phyloP scores from a whole-genome alignment of 2,329 filamentous ascomycete genomes.

The Didymellaceae sp. region DNA sequence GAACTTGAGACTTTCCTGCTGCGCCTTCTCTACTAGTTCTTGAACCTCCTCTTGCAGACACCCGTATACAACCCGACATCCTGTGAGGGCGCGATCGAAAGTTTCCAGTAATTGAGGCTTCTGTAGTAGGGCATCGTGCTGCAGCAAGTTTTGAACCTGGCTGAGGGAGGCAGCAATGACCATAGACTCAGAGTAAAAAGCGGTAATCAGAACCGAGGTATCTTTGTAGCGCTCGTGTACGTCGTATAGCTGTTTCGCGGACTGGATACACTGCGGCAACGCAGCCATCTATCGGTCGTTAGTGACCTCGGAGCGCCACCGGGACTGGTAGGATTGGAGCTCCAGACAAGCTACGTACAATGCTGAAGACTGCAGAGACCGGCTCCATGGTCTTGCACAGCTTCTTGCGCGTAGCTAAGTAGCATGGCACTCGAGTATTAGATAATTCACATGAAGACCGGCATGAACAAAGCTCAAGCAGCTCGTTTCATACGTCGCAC shows the following conservation, averaged over 20 bases:
- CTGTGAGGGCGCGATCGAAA: constrained; percentile 42
- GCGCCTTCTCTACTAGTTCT: constrained; percentile 28
- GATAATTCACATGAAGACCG: constrained; percentile 4
- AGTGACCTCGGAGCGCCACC: neutral
- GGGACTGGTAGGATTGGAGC: neutral
- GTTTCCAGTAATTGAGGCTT: constrained; percentile 41
- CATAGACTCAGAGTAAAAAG: constrained; percentile 45
- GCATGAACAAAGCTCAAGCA: neutral
- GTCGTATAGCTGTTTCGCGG: constrained; percentile 40
- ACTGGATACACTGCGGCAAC: constrained; percentile 36
- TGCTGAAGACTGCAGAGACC: constrained; percentile 13
- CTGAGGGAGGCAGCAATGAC: constrained; percentile 42
- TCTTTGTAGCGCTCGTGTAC: constrained; percentile 40
- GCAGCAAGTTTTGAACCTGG: constrained; percentile 40
- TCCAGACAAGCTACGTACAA: constrained; percentile 5
- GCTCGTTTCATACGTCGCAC: constrained; percentile 9
- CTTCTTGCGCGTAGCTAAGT: constrained; percentile 3
- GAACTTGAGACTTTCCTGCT: constrained; percentile 30
- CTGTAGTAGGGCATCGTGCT: constrained; percentile 34
- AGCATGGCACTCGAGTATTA: neutral
- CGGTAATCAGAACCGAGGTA: constrained; percentile 39
- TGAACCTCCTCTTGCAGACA: constrained; percentile 44
- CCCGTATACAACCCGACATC: constrained; percentile 42
- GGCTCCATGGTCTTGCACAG: constrained; percentile 9
- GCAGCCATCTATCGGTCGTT: constrained; percentile 25